A percentile compares a stretch with the other conserved stretches of the same genome.
Evolutionary conservation across 768 basidiomycete genomes (phyloP).

Genomic region (Tubosaeta brunneosetosa): DNA sequence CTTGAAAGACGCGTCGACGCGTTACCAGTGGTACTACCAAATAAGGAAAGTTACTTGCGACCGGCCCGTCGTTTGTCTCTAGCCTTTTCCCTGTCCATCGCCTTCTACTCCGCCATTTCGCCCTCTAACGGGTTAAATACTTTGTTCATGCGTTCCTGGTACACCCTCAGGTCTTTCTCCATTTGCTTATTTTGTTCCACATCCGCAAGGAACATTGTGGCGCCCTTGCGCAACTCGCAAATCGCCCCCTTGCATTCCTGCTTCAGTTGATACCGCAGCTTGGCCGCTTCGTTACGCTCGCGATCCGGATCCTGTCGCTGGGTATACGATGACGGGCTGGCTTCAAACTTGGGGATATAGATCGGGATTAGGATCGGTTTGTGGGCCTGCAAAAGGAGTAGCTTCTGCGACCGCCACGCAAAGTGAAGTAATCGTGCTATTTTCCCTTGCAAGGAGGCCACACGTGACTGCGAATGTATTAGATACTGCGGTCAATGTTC

Average conservation of each 20-base stretch:
- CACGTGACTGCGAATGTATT: conserved; percentile 39
- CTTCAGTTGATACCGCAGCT: conserved; percentile 85
- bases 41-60: conserved; percentile 46
- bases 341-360: conserved; percentile 91
- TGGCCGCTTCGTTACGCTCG: conserved; percentile 81
- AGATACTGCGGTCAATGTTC: conserved; percentile 4
- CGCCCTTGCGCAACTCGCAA: conserved; percentile 92
- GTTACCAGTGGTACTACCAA: background rate
- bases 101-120: conserved; percentile 94
- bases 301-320: conserved; percentile 87
- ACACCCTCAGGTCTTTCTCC: conserved; percentile 79
- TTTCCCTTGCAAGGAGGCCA: conserved; percentile 44
- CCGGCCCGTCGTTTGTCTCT: conserved; percentile 76
- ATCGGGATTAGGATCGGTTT: conserved; percentile 94
- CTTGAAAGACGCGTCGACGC: background rate
- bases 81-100: conserved; percentile 77
- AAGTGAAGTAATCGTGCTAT: conserved; percentile 68
- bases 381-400: conserved; percentile 84
- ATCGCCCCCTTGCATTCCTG: conserved; percentile 97
- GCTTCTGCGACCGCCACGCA: conserved; percentile 62
- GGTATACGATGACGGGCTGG: conserved; percentile 65
- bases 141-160: conserved; percentile 79
- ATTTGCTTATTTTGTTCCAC: conserved; percentile 81
- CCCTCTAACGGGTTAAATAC: conserved; percentile 73
- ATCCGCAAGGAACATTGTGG: conserved; percentile 83